phyloP scores from a whole-genome alignment of 495 filamentous ascomycete species.

The Aspergillus steynii region DNA sequence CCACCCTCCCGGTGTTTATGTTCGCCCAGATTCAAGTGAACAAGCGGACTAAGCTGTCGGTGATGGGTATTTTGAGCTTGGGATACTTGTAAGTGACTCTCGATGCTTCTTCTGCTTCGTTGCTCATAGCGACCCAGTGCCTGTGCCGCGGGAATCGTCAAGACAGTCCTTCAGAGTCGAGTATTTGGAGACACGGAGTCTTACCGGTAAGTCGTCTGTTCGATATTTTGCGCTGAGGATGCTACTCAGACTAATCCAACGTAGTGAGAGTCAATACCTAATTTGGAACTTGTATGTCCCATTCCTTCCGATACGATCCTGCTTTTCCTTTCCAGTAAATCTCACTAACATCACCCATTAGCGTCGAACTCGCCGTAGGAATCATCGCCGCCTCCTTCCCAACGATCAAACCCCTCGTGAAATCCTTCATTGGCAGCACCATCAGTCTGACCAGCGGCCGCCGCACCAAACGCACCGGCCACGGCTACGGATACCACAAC shows the following conservation, averaged over 20 bases:
- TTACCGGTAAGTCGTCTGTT: conserved; percentile 9
- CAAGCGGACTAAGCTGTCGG: conserved; percentile 3
- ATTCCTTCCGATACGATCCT: no score
- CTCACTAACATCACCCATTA: neutral
- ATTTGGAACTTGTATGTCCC: conserved; percentile 10
- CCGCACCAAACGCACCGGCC: conserved; percentile 3
- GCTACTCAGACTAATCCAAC: neutral
- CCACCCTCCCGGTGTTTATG: conserved; percentile 12
- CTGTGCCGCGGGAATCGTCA: conserved; percentile 14
- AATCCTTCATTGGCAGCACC: conserved; percentile 12
- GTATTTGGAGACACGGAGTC: conserved; percentile 3
- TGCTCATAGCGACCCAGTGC: conserved; percentile 2
- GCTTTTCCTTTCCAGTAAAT: no score
- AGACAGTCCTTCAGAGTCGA: conserved; percentile 9
- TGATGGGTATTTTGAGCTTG: conserved; percentile 12
- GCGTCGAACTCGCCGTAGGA: conserved; percentile 15
- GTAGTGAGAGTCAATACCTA: conserved; percentile 8
- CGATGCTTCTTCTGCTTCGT: neutral
- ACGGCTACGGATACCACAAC: conserved; percentile 6
- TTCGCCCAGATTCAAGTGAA: conserved; percentile 8
- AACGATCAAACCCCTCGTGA: conserved; percentile 15
- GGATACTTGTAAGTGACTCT: conserved; percentile 10
- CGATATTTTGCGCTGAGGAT: neutral
- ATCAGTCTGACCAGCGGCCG: conserved; percentile 10
- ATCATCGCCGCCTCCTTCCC: conserved; percentile 16